Conservation (phyloP, 2,329 filamentous ascomycete genomes). For the Akanthomyces lecanii region DNA sequence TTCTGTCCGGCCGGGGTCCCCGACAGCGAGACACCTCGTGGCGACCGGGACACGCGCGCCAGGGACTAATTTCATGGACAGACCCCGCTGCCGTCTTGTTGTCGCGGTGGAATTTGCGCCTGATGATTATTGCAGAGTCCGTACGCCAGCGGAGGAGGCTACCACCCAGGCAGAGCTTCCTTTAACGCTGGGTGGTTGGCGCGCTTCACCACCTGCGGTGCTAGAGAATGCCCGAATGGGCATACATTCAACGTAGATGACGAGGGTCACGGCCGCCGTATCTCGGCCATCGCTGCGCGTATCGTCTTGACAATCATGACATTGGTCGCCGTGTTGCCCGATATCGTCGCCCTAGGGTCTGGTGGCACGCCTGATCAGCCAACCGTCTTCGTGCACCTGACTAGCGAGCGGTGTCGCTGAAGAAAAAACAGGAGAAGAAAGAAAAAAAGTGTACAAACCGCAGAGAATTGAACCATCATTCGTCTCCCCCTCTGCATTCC, state of each 20-base stretch:
- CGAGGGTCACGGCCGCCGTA: slow-evolving; percentile 17
- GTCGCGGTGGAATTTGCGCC: neutral
- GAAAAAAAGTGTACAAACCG: neutral
- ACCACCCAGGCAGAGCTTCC: no score
- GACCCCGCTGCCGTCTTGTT: neutral
- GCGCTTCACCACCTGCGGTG: neutral
- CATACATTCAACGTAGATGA: no score
- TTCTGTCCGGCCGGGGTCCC: neutral
- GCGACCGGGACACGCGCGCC: neutral
- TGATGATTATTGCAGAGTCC: no score
- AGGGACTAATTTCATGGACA: neutral
- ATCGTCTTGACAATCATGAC: slow-evolving; percentile 31
- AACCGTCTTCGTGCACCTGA: no score
- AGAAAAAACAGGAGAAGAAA: neutral
- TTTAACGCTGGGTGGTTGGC: no score
- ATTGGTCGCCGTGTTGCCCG: slow-evolving; percentile 24
- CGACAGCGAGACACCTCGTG: neutral
- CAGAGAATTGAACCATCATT: neutral
- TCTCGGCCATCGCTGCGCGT: slow-evolving; percentile 27
- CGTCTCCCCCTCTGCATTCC: neutral
- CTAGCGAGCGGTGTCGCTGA: no score
- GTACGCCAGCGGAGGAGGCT: no score
- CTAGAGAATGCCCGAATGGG: neutral
- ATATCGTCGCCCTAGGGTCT: slow-evolving; percentile 8
- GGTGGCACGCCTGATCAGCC: neutral